phyloP scores from a whole-genome alignment of 2,329 filamentous ascomycete species.

The Aureobasidium sp. region DNA sequence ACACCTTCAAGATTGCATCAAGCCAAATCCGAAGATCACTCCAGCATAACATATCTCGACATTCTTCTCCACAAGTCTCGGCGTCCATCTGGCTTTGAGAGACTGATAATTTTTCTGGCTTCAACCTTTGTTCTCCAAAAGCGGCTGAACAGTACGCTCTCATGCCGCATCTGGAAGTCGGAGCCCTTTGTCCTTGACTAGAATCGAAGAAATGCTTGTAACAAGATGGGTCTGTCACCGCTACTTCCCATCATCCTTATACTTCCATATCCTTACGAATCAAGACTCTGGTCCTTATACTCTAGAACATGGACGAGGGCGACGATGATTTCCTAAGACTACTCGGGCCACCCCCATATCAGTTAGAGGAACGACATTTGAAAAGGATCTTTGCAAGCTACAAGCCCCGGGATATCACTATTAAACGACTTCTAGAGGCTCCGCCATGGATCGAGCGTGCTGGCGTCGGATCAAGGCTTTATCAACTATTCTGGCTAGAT shows the following conservation, averaged over 20 bases:
- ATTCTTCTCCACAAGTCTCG: too few species aligned
- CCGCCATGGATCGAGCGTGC: neutral
- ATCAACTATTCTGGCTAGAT: neutral
- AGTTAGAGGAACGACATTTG: neutral
- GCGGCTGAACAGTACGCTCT: neutral
- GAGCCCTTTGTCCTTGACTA: neutral
- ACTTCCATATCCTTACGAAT: neutral
- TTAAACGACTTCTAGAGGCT: neutral
- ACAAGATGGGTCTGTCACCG: too few species aligned
- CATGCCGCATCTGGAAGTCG: neutral
- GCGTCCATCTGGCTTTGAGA: too few species aligned
- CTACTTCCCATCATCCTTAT: neutral
- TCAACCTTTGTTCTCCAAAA: neutral
- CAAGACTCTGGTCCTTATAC: too few species aligned
- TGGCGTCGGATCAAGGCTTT: neutral
- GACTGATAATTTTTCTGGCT: too few species aligned
- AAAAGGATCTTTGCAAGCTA: neutral
- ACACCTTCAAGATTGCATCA: neutral
- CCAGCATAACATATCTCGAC: too few species aligned
- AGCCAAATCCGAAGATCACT: too few species aligned
- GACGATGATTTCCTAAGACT: neutral
- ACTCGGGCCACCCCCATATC: neutral
- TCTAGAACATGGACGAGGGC: neutral
- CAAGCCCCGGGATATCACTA: neutral
- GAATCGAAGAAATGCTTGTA: fast-evolving